These are phyloP conservation scores for Thraustochytrium striatum DNA, from an alignment of 352 stramenopile genomes.

Conservation along the genomic window DNA sequence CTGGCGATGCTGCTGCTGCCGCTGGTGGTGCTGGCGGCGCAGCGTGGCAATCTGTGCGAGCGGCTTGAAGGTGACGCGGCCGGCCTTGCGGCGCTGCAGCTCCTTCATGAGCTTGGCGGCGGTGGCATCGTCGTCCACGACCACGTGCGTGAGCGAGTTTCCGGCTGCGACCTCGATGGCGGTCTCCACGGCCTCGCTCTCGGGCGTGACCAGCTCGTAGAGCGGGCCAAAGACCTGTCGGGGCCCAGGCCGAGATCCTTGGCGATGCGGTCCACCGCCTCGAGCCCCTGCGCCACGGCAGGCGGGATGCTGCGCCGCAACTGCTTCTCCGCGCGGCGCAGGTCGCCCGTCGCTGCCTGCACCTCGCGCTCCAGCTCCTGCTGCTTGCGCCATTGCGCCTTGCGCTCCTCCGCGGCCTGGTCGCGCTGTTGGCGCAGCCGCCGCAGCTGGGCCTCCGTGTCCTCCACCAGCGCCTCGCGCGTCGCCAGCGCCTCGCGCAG, in stretches of 20 bases:
- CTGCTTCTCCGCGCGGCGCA: conserved; percentile 67
- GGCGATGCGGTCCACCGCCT: conserved; percentile 78
- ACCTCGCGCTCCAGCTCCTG: conserved; percentile 68
- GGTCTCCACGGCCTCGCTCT: conserved; percentile 83
- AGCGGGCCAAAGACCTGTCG: conserved; percentile 81
- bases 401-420: conserved; percentile 60
- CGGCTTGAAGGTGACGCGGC: conserved; percentile 94
- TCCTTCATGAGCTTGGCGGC: conserved; percentile 87
- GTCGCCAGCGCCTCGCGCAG: conserved; percentile 58
- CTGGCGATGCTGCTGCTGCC: not conserved
- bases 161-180: conserved; percentile 91
- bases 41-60: conserved; percentile 64
- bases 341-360: conserved; percentile 66
- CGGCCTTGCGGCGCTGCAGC: conserved; percentile 85
- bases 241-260: conserved; percentile 66
- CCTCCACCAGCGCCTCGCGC: conserved; percentile 58
- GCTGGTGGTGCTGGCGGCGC: not conserved
- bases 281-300: conserved; percentile 72
- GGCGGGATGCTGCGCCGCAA: conserved; percentile 76
- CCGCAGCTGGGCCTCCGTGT: conserved; percentile 57
- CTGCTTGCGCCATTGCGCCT: conserved; percentile 61
- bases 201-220: conserved; percentile 86
- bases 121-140: conserved; percentile 96
- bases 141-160: conserved; percentile 93
- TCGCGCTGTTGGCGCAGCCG: conserved; percentile 56